Conservation (phyloP, 257 asterid genomes). For the Misopates orontium region DNA sequence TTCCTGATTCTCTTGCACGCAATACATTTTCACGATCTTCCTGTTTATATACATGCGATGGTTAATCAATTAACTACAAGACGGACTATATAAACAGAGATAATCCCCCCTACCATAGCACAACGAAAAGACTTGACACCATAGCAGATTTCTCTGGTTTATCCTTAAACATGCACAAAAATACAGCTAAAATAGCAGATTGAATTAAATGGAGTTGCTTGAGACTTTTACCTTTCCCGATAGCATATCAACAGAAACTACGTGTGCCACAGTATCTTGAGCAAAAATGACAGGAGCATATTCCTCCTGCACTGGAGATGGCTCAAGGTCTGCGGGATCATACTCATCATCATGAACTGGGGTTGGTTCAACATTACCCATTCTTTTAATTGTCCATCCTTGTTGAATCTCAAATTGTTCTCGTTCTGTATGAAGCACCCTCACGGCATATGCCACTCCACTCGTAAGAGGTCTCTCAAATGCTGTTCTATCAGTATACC, state of each 20-base stretch:
- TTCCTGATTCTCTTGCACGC: constrained; percentile 95
- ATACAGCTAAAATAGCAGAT: too few relatives aligned
- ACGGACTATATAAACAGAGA: not conserved
- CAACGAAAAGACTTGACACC: too few relatives aligned
- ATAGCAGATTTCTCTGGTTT: too few relatives aligned
- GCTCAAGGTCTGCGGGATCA: constrained; percentile 63
- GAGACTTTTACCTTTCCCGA: constrained; percentile 77
- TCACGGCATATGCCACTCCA: constrained; percentile 97
- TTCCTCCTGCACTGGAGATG: constrained; percentile 86
- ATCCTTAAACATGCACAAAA: too few relatives aligned
- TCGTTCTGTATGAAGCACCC: constrained; percentile 82
- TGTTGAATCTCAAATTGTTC: constrained; percentile 79
- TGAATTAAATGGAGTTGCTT: not conserved
- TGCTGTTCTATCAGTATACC: constrained; percentile 83
- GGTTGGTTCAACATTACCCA: constrained; percentile 73
- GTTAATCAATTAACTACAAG: not conserved
- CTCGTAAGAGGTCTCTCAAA: constrained; percentile 98
- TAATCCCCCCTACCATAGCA: not conserved
- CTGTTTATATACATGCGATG: constrained; percentile 37
- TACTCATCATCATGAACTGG: constrained; percentile 94
- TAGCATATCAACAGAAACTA: constrained; percentile 90
- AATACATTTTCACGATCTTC: constrained; percentile 95
- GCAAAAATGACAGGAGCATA: constrained; percentile 98
- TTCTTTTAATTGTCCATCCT: constrained; percentile 89
- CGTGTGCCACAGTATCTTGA: constrained; percentile 94